Evolutionary conservation across 345 rosid genomes (phyloP).

Genomic region (Pelargonium nanum): DNA sequence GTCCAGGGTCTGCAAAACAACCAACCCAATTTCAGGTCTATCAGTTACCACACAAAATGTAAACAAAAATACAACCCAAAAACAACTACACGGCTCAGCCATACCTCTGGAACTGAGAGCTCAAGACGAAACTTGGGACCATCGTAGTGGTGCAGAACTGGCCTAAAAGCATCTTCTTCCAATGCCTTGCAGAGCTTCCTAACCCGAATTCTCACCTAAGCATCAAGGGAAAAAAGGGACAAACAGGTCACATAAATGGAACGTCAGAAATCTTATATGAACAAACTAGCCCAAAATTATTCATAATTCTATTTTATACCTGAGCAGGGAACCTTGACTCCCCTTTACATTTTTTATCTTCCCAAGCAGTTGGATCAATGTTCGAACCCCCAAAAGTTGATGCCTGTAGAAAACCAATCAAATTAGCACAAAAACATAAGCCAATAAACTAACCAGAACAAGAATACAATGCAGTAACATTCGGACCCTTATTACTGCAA

Average conservation of each 20-base stretch:
- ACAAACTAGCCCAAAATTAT: background rate
- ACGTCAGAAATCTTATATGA: background rate
- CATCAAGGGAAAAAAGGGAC: background rate
- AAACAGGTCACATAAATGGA: background rate
- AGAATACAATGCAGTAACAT: background rate
- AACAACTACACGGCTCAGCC: background rate
- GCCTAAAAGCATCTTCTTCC: constrained; percentile 22
- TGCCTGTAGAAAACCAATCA: constrained; percentile 3
- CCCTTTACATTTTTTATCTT: constrained; percentile 16
- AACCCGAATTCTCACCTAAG: constrained; percentile 11
- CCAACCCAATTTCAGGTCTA: background rate
- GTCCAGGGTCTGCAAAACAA: background rate
- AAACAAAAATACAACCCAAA: background rate
- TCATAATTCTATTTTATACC: constrained; percentile 7
- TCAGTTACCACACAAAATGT: background rate
- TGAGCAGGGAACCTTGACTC: constrained; percentile 23
- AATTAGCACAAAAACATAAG: background rate
- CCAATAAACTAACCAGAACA: background rate
- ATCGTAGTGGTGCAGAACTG: constrained; percentile 19
- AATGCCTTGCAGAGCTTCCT: constrained; percentile 15
- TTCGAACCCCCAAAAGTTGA: constrained; percentile 20
- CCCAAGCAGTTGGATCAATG: constrained; percentile 20
- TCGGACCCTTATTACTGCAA: background rate
- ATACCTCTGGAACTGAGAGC: constrained; percentile 19
- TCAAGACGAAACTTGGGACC: constrained; percentile 23